phyloP scores from a whole-genome alignment of 2,329 filamentous ascomycete genomes.

The Hortaea werneckii region DNA sequence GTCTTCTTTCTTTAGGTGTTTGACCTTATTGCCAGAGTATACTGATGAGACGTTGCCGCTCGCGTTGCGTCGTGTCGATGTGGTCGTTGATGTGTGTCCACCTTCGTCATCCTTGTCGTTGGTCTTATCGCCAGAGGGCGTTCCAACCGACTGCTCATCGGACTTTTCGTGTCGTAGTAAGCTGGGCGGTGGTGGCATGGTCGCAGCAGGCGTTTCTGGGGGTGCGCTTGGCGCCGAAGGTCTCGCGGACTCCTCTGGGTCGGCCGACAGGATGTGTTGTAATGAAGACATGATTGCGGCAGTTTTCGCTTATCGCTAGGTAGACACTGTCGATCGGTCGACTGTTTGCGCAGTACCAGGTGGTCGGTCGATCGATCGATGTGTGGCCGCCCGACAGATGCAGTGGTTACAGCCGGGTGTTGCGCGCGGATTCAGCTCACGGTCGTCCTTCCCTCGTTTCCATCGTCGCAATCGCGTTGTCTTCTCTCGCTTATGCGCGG shows the following conservation, averaged over 20 bases:
- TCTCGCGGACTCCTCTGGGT: conserved; percentile 9
- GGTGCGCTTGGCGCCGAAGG: neutral
- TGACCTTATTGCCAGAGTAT: conserved; percentile 65
- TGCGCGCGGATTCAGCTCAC: too few species aligned
- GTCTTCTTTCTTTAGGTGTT: conserved; percentile 80
- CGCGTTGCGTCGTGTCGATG: conserved; percentile 49
- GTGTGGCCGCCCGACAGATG: too few species aligned
- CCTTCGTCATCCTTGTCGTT: conserved; percentile 11
- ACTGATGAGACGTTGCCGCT: conserved; percentile 57
- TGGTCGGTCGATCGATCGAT: too few species aligned
- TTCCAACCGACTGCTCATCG: conserved; percentile 4
- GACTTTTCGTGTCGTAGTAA: conserved; percentile 1
- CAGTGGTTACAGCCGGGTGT: too few species aligned
- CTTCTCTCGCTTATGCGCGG: too few species aligned
- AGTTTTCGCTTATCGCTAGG: neutral
- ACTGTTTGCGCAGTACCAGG: too few species aligned
- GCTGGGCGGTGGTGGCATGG: conserved; percentile 5
- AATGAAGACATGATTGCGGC: conserved; percentile 9
- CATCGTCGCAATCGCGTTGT: too few species aligned
- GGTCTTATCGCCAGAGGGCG: conserved; percentile 1
- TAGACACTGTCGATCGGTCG: neutral
- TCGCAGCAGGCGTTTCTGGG: neutral
- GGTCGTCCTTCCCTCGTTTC: too few species aligned
- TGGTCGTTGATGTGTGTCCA: conserved; percentile 39
- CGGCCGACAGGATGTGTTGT: conserved; percentile 19